phyloP scores from a whole-genome alignment of 495 filamentous ascomycete genomes.

The Penicillium alfredii region DNA sequence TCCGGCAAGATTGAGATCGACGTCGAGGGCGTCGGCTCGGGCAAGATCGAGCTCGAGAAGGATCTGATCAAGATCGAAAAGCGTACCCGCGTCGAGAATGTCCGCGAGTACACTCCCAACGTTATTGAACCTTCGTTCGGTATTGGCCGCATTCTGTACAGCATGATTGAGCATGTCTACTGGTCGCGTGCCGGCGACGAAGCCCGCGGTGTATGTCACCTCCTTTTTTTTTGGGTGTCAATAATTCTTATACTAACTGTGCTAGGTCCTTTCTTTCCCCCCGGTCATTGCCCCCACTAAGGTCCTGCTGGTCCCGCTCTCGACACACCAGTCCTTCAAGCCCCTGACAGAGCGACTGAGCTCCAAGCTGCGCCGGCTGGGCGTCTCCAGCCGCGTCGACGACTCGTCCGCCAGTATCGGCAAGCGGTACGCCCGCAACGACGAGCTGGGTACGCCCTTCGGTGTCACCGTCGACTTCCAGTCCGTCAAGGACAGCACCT shows the following conservation, averaged over 20 bases:
- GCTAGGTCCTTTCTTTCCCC: constrained; percentile 61
- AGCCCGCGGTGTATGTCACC: constrained; percentile 60
- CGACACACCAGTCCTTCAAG: constrained; percentile 51
- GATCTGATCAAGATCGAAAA: constrained; percentile 68
- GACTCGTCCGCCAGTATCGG: constrained; percentile 63
- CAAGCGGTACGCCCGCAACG: constrained; percentile 61
- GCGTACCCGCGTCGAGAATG: constrained; percentile 60
- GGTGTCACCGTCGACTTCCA: constrained; percentile 68
- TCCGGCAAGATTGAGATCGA: constrained; percentile 62
- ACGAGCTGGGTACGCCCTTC: constrained; percentile 62
- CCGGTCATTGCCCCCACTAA: constrained; percentile 62
- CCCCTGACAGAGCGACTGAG: constrained; percentile 48
- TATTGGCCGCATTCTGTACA: constrained; percentile 75
- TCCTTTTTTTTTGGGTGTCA: constrained; percentile 2
- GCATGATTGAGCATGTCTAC: constrained; percentile 72
- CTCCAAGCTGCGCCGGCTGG: constrained; percentile 49
- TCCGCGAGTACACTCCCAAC: constrained; percentile 73
- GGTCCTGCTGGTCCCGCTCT: constrained; percentile 62
- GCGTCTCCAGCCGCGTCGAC: constrained; percentile 59
- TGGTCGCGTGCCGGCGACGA: constrained; percentile 63
- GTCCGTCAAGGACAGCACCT: constrained; percentile 58
- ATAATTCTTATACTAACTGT: background rate
- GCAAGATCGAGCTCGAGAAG: constrained; percentile 64
- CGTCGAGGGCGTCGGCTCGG: constrained; percentile 55
- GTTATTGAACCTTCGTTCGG: constrained; percentile 85